These are phyloP conservation scores for Dictyostelium purpureum DNA, from an alignment of 78 protist species.

Conservation along the genomic window DNA sequence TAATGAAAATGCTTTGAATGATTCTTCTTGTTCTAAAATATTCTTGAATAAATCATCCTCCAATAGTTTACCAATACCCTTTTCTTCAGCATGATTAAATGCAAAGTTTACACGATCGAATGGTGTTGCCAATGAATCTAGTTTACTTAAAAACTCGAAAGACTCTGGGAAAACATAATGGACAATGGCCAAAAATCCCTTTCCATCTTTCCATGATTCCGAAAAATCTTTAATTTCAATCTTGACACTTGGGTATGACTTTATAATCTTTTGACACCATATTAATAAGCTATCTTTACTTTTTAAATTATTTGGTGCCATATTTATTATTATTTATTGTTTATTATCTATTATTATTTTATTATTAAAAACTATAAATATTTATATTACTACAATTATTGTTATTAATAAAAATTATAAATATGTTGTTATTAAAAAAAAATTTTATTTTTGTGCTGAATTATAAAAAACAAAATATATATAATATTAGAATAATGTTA, in stretches of 20 bases:
- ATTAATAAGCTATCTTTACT: slow-evolving; percentile 51
- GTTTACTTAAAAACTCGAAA: neutral
- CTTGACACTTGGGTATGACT: neutral
- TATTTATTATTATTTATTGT: neutral
- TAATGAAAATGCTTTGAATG: neutral
- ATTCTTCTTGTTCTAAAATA: neutral
- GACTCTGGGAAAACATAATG: slow-evolving; percentile 24
- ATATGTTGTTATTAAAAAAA: too few relatives aligned
- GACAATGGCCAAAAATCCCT: slow-evolving; percentile 17
- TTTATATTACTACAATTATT: neutral
- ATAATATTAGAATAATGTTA: too few relatives aligned
- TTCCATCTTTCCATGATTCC: slow-evolving; percentile 68
- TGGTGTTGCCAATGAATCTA: neutral
- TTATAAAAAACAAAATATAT: too few relatives aligned
- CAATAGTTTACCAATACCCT: slow-evolving; percentile 40
- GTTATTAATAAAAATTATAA: neutral
- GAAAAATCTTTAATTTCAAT: slow-evolving; percentile 51
- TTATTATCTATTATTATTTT: neutral
- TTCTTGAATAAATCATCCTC: slow-evolving; percentile 1
- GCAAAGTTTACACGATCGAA: neutral
- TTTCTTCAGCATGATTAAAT: slow-evolving; percentile 34
- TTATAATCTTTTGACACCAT: slow-evolving; percentile 50
- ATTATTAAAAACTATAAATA: neutral
- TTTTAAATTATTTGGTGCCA: slow-evolving; percentile 16
- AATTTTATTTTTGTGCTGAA: too few relatives aligned